Base-by-base conservation (phyloP, 2,329 filamentous ascomycete genomes). In the Corynespora cassiicola region DNA sequence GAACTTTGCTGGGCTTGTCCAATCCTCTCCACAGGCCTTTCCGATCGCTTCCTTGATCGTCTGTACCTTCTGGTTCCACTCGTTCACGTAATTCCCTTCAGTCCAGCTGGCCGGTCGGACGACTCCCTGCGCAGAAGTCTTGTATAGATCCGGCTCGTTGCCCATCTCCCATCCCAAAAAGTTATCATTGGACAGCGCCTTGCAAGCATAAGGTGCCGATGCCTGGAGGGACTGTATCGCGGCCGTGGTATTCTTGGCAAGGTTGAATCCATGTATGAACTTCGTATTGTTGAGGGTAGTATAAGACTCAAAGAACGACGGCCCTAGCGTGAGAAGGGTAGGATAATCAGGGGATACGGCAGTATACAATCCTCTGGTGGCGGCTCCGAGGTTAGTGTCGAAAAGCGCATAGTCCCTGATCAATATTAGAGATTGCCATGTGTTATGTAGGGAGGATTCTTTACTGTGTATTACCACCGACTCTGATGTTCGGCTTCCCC, bases 401-500 rank as follows among this genome's bases (percentile, higher is more conserved):
- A 81, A 85, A 23, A 85, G 69, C 5, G 80, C 80, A 47, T 79
- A 83, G 65, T 86, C 82, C 51, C 68, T 70, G 31, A 18, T 28
- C 14, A 29, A 12, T 25, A 41, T 18, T 23, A 11, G 12, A 25
- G 20, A 32, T 10, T 17, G 24, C 15, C 5, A 28, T n/a, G 21
- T 20, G 8, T 20, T 11, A 16, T 28, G 24, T 21, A 21, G 10
- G 15, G 17, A 16, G 22, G 9, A 15, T 22, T 4, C 39, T 48
- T 31, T 50, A 68, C 63, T 86, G 82, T 0, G 82, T 85, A 52
- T 85, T 86, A n/a, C 82, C 83, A 3, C 83, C 82, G 2, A 86
- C 80, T 11, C 82, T 72, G 38, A 86, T 78, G 50, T 80, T 74
- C 2, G 82, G 82, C 45, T 81, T 82, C 6, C 71, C 73, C 7